Conservation (phyloP, 257 asterid species). For the Vinca minor region DNA sequence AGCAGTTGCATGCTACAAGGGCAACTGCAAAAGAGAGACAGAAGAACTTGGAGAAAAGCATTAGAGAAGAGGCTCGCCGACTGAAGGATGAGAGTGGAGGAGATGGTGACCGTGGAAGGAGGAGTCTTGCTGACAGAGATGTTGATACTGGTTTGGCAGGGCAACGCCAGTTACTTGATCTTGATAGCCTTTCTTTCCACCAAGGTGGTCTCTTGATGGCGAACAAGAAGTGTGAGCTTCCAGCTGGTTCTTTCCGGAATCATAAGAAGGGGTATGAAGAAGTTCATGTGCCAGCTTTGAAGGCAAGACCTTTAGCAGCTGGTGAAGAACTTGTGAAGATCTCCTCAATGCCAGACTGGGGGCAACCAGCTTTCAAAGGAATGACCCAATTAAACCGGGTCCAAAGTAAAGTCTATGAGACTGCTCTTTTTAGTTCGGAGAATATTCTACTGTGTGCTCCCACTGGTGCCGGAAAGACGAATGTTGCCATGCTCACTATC, state of each 20-base stretch:
- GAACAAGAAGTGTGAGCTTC: constrained; percentile 34
- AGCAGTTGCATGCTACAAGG: constrained; percentile 39
- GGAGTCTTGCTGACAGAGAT: constrained; percentile 23
- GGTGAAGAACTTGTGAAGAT: constrained; percentile 30
- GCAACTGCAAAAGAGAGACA: constrained; percentile 39
- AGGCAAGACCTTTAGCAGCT: constrained; percentile 24
- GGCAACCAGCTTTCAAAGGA: constrained; percentile 35
- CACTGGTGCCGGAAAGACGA: constrained; percentile 44
- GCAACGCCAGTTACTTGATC: constrained; percentile 37
- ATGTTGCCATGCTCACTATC: constrained; percentile 42
- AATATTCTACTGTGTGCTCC: constrained; percentile 40
- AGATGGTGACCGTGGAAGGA: constrained; percentile 21
- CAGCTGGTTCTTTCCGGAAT: constrained; percentile 24
- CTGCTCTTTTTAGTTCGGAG: constrained; percentile 35
- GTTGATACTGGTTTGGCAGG: constrained; percentile 31
- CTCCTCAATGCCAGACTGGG: constrained; percentile 38
- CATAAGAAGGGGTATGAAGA: constrained; percentile 36
- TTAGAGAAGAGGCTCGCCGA: constrained; percentile 32
- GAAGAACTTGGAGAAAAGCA: constrained; percentile 23
- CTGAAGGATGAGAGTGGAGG: constrained; percentile 33
- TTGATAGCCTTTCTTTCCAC: constrained; percentile 28
- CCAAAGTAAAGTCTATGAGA: constrained; percentile 37
- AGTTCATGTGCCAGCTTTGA: constrained; percentile 35
- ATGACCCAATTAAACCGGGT: constrained; percentile 34
- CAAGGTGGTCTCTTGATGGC: constrained; percentile 21